Base-by-base conservation (phyloP, 495 filamentous ascomycete species). In the Astrothelium macrocarpum region DNA sequence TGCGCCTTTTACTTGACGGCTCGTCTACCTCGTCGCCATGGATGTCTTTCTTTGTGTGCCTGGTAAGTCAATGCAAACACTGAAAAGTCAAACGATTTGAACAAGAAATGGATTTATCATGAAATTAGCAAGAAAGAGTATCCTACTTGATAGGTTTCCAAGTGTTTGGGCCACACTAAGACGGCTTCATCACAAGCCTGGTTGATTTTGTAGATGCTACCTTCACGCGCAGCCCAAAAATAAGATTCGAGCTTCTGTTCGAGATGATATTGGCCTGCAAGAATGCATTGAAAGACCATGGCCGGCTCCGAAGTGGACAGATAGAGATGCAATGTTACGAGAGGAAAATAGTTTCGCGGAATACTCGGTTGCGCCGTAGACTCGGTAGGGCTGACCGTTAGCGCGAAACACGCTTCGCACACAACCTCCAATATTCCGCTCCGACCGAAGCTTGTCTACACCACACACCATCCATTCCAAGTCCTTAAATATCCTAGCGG, bases 401-500 rank as follows among this genome's bases (percentile, higher is more conserved):
- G 49, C 25, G 49, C 16, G 1, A 25, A 49, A 49, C 20, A 5
- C 45, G 45, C 61, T 31, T 56, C 49, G 45, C 61, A 26, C 65
- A 60, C 65, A 49, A 32, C 20, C 32, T 39, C 46, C 31, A 59
- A 39, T 42, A 56, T 45, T 62, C 45, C 45, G 42, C 34, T 26
- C 34, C 43, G 18, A 20, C 64, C 53, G 53, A n/a, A 25, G 20
- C 45, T 59, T 58, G 60, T 45, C 63, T 26, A 32, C n/a, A 62
- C 25, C 62, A 32, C 29, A n/a, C 45, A 64, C 46, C 31, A 72
- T 64, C 66, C 68, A 59, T 62, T n/a, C n/a, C 49, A 49, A 53
- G 60, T 45, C 62, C 71, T 73, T 68, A 73, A 73, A 73, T 43
- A 73, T 73, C 71, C 71, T 68, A 67, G 68, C 64, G 59, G 69